Percentiles rank a stretch among this genome's conserved stretches.
These are phyloP conservation scores for Ananas comosus DNA, from an alignment of 176 grass and related monocot genomes.

Conservation along the genomic window DNA sequence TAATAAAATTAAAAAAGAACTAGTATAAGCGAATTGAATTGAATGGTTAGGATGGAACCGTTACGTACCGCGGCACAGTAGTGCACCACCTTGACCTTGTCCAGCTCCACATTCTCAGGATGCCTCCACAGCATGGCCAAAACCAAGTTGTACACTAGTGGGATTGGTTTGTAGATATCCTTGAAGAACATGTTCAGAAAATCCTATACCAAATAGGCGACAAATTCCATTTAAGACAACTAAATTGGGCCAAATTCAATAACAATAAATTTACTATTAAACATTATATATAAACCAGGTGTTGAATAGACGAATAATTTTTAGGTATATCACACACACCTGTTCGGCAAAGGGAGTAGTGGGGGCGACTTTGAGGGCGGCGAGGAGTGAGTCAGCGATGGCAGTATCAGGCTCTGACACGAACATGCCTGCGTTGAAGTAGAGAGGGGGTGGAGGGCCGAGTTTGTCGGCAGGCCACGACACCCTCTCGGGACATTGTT, in stretches of 20 bases:
- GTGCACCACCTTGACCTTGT: constrained; percentile 75
- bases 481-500: constrained; percentile 49
- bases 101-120: constrained; percentile 51
- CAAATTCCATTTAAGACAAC: no score
- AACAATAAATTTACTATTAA: no score
- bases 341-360: constrained; percentile 69
- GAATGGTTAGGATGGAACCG: neutral
- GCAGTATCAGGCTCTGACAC: constrained; percentile 45
- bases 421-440: constrained; percentile 94
- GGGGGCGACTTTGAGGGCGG: constrained; percentile 24
- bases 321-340: neutral
- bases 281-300: no score
- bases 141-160: constrained; percentile 57
- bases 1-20: neutral
- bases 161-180: constrained; percentile 49
- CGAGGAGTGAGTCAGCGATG: constrained; percentile 34
- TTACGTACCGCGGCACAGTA: constrained; percentile 64
- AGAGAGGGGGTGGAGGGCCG: constrained; percentile 41
- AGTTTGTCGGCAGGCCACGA: constrained; percentile 35
- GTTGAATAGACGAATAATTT: neutral
- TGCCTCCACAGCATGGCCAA: constrained; percentile 86
- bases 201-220: constrained; percentile 33
- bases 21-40: neutral
- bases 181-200: constrained; percentile 76
- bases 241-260: no score